Base-by-base conservation (phyloP, 768 basidiomycete genomes). In the Holtermannia corniformis region DNA sequence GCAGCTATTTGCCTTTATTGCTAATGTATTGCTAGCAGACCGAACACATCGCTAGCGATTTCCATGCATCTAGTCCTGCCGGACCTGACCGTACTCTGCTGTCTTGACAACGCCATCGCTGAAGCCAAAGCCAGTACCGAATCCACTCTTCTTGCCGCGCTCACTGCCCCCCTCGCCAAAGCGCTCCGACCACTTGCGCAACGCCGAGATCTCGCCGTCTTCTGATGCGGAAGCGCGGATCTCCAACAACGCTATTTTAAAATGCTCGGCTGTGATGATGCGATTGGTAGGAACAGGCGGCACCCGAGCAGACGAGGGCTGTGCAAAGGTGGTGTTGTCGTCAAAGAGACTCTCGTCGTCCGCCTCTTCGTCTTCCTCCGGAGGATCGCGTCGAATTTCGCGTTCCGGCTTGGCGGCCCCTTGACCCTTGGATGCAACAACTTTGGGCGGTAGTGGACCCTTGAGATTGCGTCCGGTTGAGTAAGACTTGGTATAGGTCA, bases 151-250 rank as follows among this genome's bases (percentile, higher is more conserved):
- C 62, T 79, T 78, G 3, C 70, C 71, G 32, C 80, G 79, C 63
- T 78, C 82, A 49, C 78, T 80, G 32, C 83, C 80, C 57, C 88
- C 89, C 70, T 93, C 90, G 22, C 92, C 91, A 71, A 90, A 92
- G 68, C 92, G 86, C 44, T 91, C 86, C 56, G 93, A 91, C 88
- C 88, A 92, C 73, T 70, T 68, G n/a, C 65, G 49, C 49, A 72
- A 45, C 44, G 64, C 68, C 1, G 68, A 61, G 40, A 73, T 26
- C 32, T 61, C 60, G 1, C 68, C 68, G 23, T 66, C 65, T 56
- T 93, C 91, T 2, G 89, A 90, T 4, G 83, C 84, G 0, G 88
- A 91, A 12, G 91, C 87, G 2, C 85, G 84, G 58, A 93, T 91
- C 72, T 96, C 90, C 59, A 80, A 82, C 53, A 95, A 76, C 0